Evolutionary conservation across 805 yeast species (phyloP), one percentile per base, ranked within the genome.

Genomic region (Candida nanaspora): DNA sequence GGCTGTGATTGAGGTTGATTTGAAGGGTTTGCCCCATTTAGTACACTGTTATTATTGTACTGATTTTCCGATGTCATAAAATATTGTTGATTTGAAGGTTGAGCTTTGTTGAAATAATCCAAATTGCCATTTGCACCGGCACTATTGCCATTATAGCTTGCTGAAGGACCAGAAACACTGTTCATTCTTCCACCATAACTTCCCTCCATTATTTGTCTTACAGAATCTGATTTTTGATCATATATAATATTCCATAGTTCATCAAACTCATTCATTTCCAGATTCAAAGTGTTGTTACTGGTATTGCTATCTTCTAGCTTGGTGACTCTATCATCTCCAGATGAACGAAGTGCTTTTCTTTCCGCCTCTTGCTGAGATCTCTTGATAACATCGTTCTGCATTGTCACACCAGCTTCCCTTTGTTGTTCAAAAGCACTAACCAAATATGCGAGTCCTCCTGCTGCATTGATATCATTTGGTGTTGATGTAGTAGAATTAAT

Each of bases 221-320:
- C 9, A 3, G 36, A 21, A 2, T 44, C 10, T n/a, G 50, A 44
- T 22, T 41, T 40, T 16, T 49, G 50, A 38, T 48, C 53, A 22
- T 46, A 45, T 33, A 48, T 50, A 14, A 49, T 38, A 26, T 43
- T 45, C 52, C 53, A 49, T n/a, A 49, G 36, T 21, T 49, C 49
- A 21, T 48, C 48, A 29, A 46, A 46, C 6, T 43, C 49, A 8
- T 34, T 10, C 10, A 23, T 25, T 10, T 34, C 30, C 8, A 33
- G 29, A 6, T 30, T 30, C 34, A 23, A 11, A 2, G 37, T 27
- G 21, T 21, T 15, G 37, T 22, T 28, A 10, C 4, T 21, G 33
- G n/a, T 10, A 19, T 33, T 33, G 36, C 18, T 14, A n/a, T n/a
- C n/a, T n/a, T n/a, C n/a, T n/a, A n/a, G n/a, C n/a, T n/a, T n/a